Evolutionary conservation across 2,329 filamentous ascomycete genomes (phyloP), one percentile per base, ranked within the genome.

Genomic region (Sporothrix inflata): DNA sequence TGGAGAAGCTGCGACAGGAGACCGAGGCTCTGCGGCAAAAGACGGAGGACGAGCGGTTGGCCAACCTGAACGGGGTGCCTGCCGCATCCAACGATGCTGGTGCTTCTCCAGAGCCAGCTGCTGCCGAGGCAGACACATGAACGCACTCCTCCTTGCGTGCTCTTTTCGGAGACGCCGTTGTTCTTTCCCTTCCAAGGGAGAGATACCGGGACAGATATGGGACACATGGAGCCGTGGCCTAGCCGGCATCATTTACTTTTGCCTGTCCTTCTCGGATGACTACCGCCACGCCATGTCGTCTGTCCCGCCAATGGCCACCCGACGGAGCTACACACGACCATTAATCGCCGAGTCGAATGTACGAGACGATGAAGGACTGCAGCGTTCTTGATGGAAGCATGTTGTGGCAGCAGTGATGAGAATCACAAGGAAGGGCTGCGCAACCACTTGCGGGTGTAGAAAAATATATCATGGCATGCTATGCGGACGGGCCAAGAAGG

Each of bases 1-100:
- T 98, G 77, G 91, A 94, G 77, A 93, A 91, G 74, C 83, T 98
- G 80, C 88, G 96, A 73, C 85, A 86, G 78, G 94, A 98, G 85
- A 99, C 96, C 0, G 93, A 97, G 80, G 89, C 87, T 3, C 79
- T 95, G 40, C 86, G 90, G 67, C 86, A 89, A 75, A 86, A 86
- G 84, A 94, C 92, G 81, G 95, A 98, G 81, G 91, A 94, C 76
- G 93, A 97, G 53, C 85, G 89, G 27, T 73, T 90, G 75, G 78
- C 79, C 27, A 75, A 77, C 14, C 60, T 76, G 19, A 70, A 75
- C 51, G 77, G 74, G 4, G 45, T 16, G 14, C 40, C 71, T 3
- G 55, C 30, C 12, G 40, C 53, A 3, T 34, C 51, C 40, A 57
- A 45, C 24, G 51, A 27, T 27, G 53, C 21, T 19, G 61, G 27